phyloP scores from a whole-genome alignment of 345 rosid genomes.

The Aquilaria yunnanensis region DNA sequence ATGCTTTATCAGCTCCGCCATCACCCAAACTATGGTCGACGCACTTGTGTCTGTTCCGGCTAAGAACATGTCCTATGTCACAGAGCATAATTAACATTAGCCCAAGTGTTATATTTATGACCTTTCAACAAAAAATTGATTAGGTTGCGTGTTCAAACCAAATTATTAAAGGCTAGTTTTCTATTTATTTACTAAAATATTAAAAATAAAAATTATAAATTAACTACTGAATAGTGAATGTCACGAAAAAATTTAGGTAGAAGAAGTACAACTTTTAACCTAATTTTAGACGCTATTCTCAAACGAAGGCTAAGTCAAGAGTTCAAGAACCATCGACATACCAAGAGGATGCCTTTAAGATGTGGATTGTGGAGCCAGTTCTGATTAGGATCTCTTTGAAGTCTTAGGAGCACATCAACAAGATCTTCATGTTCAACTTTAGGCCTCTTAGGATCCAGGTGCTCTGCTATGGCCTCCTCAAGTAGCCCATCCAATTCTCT shows the following conservation, averaged over 20 bases:
- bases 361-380: constrained; percentile 12
- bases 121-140: too few relatives aligned
- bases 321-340: background rate
- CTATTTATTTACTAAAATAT: too few relatives aligned
- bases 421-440: constrained; percentile 26
- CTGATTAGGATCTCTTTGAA: constrained; percentile 19
- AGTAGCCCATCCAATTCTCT: constrained; percentile 29
- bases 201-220: too few relatives aligned
- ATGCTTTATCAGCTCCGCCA: constrained; percentile 30
- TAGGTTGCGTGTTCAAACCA: too few relatives aligned
- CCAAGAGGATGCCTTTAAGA: constrained; percentile 24
- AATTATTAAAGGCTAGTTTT: too few relatives aligned
- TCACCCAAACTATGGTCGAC: constrained; percentile 28
- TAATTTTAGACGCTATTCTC: too few relatives aligned
- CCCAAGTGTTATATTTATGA: too few relatives aligned
- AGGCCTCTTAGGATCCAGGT: constrained; percentile 20
- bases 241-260: too few relatives aligned
- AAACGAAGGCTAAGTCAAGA: too few relatives aligned
- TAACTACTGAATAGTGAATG: too few relatives aligned
- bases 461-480: constrained; percentile 26
- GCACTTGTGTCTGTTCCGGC: constrained; percentile 36
- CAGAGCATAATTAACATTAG: too few relatives aligned
- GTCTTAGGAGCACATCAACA: constrained; percentile 24
- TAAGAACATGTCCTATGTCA: constrained; percentile 29
- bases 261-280: too few relatives aligned